Evolutionary conservation across 768 basidiomycete species (phyloP), one percentile per base, ranked within the genome.

Genomic region (Tylopilus subfusipes): DNA sequence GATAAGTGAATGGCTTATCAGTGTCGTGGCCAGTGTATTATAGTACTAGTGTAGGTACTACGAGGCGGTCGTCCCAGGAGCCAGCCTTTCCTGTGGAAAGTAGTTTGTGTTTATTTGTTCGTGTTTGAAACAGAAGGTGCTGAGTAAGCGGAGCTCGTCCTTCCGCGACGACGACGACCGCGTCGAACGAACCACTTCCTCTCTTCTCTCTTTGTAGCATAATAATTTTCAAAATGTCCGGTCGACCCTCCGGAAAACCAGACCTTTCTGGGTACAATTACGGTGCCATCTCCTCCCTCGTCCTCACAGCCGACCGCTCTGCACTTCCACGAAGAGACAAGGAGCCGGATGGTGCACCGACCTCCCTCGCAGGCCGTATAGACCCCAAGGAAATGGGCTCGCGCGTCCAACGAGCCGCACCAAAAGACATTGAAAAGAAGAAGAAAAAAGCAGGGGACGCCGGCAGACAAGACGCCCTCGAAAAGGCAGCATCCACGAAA

Each of bases 281-380:
- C 80, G 85, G 88, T 43, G 91, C 91, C 51, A 95, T 98, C 67
- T 93, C 93, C 27, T 94, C 92, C 21, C 82, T 98, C 42, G 96
- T 98, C 42, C 79, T 98, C 66, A 94, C 90, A n/a, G 92, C 96
- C 13, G 88, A 92, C 74, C 78, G 86, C 50, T 88, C 89, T 48
- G 81, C 79, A 2, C 74, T 93, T 48, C 90, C 90, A 19, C 81
- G 93, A 44, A 80, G 94, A 58, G 92, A 95, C 79, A 90, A 90
- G 75, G 96, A 99, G 70, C 95, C 95, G 8, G 94, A 97, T 77
- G 96, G 97, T 58, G 92, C 93, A 9, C 91, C 95, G 11, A 95
- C 95, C 16, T 87, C 94, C 2, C 84, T 98, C 31, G 88, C 85
- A 42, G 97, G 97, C 16, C 83, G 88, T 25, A 98, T 99, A 53